Percentiles rank a stretch among this genome's conserved stretches.
Evolutionary conservation across 169 alveolate species (phyloP).

Genomic region (Plasmodium vinckei): DNA sequence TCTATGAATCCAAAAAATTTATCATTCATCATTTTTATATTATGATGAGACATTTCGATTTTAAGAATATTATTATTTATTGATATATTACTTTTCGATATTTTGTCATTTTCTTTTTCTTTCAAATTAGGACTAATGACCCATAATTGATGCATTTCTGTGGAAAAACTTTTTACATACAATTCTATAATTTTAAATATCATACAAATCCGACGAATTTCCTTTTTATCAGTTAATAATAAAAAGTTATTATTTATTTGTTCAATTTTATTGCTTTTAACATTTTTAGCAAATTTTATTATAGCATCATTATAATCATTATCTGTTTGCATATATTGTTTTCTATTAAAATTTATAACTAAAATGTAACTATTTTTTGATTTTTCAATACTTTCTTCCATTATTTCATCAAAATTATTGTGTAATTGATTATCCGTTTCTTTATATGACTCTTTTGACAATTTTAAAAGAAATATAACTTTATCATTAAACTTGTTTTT

Average conservation of each 20-base stretch:
- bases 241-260: constrained; percentile 10
- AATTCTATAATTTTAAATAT: constrained; percentile 32
- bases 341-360: constrained; percentile 13
- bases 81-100: neutral
- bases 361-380: constrained; percentile 13
- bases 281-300: neutral
- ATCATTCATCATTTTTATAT: constrained; percentile 7
- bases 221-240: constrained; percentile 23
- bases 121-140: constrained; percentile 7
- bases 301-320: constrained; percentile 7
- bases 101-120: constrained; percentile 6
- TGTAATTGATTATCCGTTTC: neutral
- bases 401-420: neutral
- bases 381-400: constrained; percentile 8
- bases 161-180: constrained; percentile 19
- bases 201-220: constrained; percentile 22
- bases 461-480: constrained; percentile 28
- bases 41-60: neutral
- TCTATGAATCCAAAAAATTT: constrained; percentile 30
- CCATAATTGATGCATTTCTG: constrained; percentile 24
- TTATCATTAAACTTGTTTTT: constrained; percentile 24
- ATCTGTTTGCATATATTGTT: too few species aligned
- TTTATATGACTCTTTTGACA: neutral
- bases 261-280: constrained; percentile 12
- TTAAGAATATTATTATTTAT: neutral